Evolutionary conservation across 2,329 filamentous ascomycete species (phyloP).

Genomic region (Spiromastix sp.): DNA sequence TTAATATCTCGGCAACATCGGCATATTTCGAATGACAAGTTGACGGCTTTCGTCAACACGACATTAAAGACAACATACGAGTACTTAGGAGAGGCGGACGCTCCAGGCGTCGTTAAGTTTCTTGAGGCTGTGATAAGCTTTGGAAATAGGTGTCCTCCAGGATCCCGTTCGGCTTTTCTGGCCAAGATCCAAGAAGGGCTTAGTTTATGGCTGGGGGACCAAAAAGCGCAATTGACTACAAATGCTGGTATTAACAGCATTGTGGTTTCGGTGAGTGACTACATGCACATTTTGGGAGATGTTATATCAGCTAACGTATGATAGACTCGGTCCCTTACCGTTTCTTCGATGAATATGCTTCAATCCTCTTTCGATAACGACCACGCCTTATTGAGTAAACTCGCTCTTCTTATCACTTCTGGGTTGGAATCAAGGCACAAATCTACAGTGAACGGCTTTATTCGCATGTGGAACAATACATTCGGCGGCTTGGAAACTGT

Average conservation of each 20-base stretch:
- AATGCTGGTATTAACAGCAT: slow-evolving; percentile 20
- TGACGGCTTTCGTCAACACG: slow-evolving; percentile 51
- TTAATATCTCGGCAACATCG: not conserved
- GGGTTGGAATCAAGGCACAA: slow-evolving; percentile 44
- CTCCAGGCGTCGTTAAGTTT: slow-evolving; percentile 35
- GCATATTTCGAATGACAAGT: slow-evolving; percentile 30
- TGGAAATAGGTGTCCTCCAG: slow-evolving; percentile 38
- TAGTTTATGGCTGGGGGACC: slow-evolving; percentile 26
- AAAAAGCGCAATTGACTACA: slow-evolving; percentile 17
- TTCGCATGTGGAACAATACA: slow-evolving; percentile 58
- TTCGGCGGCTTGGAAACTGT: slow-evolving; percentile 52
- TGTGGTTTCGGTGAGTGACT: slow-evolving; percentile 25
- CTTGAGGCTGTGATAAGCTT: slow-evolving; percentile 46
- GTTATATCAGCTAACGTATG: slow-evolving; percentile 13
- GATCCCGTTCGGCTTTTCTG: slow-evolving; percentile 47
- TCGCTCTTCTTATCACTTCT: slow-evolving; percentile 42
- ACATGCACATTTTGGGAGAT: slow-evolving; percentile 2
- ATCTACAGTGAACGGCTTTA: slow-evolving; percentile 40
- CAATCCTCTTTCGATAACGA: slow-evolving; percentile 20
- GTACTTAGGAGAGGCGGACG: slow-evolving; percentile 29
- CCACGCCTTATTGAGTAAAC: slow-evolving; percentile 36
- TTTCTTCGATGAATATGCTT: slow-evolving; percentile 22
- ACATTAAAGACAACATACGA: slow-evolving; percentile 48
- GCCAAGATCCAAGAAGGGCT: slow-evolving; percentile 45
- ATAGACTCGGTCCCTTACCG: slow-evolving; percentile 24